Conservation (phyloP, 257 asterid species). For the Verbena officinalis region DNA sequence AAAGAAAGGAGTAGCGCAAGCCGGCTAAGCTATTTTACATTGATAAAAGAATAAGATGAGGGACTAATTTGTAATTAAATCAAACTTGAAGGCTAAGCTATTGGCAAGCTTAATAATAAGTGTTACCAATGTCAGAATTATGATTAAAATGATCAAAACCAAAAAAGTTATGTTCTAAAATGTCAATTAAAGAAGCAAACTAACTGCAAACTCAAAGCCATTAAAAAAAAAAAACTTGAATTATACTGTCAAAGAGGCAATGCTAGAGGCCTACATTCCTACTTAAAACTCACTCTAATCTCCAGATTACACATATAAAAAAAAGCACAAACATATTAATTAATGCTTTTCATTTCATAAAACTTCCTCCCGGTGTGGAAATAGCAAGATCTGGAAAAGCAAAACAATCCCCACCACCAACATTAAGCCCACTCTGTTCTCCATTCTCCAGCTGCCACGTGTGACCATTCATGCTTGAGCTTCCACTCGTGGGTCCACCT, state of each 20-base stretch:
- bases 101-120: no score
- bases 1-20: no score
- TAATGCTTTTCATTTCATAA: conserved; percentile 41
- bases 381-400: conserved; percentile 55
- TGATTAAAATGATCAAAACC: no score
- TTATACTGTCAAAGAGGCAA: conserved; percentile 10
- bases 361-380: conserved; percentile 49
- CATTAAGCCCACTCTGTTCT: conserved; percentile 40
- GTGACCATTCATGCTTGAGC: conserved; percentile 28
- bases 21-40: no score
- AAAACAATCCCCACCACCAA: conserved; percentile 48
- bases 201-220: neutral
- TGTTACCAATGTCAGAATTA: no score
- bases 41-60: no score
- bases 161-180: no score
- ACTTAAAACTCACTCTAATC: no score
- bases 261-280: conserved; percentile 15
- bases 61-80: no score
- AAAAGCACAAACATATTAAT: neutral
- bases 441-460: conserved; percentile 67
- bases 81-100: no score
- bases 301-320: conserved; percentile 12
- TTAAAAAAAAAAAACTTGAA: conserved; percentile 12
- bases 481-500: conserved; percentile 34
- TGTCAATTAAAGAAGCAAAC: no score